These are phyloP conservation scores for Periglandula ipomoeae DNA, from an alignment of 2,329 filamentous ascomycete species.

Conservation along the genomic window DNA sequence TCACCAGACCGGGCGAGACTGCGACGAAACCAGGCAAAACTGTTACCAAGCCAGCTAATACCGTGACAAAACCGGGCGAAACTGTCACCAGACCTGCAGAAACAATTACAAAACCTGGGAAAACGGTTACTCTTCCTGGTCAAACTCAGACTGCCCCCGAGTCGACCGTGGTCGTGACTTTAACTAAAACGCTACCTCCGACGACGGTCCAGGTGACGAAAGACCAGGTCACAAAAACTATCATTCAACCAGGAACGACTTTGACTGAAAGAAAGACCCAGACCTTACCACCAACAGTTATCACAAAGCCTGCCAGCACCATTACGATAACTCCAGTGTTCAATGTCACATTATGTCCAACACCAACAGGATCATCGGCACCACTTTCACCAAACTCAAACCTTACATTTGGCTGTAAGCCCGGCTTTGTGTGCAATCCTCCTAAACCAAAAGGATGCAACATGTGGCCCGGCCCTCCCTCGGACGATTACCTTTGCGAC, in stretches of 20 bases:
- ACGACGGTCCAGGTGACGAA: conserved; percentile 11
- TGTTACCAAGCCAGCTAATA: conserved; percentile 9
- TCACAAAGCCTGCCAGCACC: conserved; percentile 20
- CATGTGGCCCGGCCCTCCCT: conserved; percentile 39
- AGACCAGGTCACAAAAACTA: conserved; percentile 19
- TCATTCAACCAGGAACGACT: conserved; percentile 21
- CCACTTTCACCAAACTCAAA: conserved; percentile 28
- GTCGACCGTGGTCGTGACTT: conserved; percentile 8
- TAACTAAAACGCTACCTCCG: conserved; percentile 6
- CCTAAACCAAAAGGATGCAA: conserved; percentile 40
- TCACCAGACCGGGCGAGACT: conserved; percentile 11
- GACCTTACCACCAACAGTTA: conserved; percentile 18
- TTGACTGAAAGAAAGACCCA: conserved; percentile 22
- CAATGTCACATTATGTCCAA: conserved; percentile 32
- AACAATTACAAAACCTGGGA: conserved; percentile 17
- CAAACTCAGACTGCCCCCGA: conserved; percentile 11
- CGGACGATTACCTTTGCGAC: conserved; percentile 36
- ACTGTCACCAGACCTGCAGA: conserved; percentile 6
- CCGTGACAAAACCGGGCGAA: conserved; percentile 1
- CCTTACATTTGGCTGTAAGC: conserved; percentile 43
- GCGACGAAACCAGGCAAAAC: conserved; percentile 3
- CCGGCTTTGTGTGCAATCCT: conserved; percentile 44
- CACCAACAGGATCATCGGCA: conserved; percentile 28
- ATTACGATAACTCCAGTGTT: conserved; percentile 19
- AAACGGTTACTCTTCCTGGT: conserved; percentile 17